Conservation (phyloP, 768 basidiomycete species). For the Suillus placidus region DNA sequence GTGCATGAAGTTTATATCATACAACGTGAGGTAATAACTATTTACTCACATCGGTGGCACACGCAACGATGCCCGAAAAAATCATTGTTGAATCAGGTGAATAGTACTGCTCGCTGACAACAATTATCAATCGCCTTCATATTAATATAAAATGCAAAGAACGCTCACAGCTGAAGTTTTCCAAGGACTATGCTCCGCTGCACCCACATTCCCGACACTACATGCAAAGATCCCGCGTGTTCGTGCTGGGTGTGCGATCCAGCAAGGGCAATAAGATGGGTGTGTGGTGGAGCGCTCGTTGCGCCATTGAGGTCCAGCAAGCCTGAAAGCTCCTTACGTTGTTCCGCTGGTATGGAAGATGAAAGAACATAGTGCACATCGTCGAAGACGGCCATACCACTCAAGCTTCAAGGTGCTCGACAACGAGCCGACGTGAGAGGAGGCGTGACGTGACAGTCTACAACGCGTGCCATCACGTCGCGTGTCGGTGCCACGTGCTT, state of each 20-base stretch:
- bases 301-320: conserved; percentile 60
- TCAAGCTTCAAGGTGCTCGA: neutral
- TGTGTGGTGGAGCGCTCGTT: conserved; percentile 51
- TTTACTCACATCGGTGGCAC: conserved; percentile 61
- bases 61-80: conserved; percentile 82
- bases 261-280: conserved; percentile 49
- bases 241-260: conserved; percentile 50
- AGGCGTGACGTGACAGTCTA: conserved; percentile 9
- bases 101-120: conserved; percentile 55
- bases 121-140: conserved; percentile 9
- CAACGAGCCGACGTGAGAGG: conserved; percentile 2
- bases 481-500: neutral
- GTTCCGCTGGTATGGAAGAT: conserved; percentile 45
- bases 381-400: conserved; percentile 41
- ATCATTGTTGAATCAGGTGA: conserved; percentile 78
- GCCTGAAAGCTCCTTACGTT: conserved; percentile 46
- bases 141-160: conserved; percentile 1
- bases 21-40: neutral
- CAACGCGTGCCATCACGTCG: conserved; percentile 9
- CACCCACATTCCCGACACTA: conserved; percentile 63
- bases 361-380: conserved; percentile 52
- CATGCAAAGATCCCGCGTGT: conserved; percentile 26
- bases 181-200: conserved; percentile 64
- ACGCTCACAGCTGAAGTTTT: conserved; percentile 56
- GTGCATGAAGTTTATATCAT: conserved; percentile 9